These are phyloP conservation scores for Leishmania tarentolae DNA, from an alignment of 208 protist genomes.

Conservation along the genomic window DNA sequence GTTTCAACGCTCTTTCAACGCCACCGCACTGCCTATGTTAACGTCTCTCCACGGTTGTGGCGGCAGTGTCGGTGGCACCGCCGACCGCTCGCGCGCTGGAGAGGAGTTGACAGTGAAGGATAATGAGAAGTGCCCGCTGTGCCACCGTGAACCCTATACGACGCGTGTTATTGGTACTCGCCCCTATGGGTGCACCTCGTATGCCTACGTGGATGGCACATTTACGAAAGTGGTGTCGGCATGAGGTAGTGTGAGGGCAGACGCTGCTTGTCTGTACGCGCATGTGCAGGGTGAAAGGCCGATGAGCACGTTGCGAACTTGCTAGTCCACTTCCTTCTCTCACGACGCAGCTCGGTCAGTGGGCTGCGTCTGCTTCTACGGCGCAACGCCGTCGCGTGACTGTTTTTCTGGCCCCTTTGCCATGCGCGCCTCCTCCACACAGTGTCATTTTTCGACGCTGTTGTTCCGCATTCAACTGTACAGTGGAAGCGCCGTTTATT, in stretches of 20 bases:
- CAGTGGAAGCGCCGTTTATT: not conserved
- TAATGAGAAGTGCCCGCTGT: slow-evolving; percentile 54
- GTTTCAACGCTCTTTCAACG: not conserved
- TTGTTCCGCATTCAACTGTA: not conserved
- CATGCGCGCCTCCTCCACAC: not conserved
- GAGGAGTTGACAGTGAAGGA: slow-evolving; percentile 1
- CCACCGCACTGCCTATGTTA: not conserved
- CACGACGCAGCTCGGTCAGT: not conserved
- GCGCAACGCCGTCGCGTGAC: not conserved
- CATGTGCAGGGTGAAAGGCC: not conserved
- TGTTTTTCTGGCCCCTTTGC: not conserved
- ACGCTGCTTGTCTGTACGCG: not conserved
- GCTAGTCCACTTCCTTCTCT: not conserved
- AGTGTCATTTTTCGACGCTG: not conserved
- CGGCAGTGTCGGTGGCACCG: not conserved
- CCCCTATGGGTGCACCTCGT: slow-evolving; percentile 71
- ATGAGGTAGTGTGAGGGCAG: not conserved
- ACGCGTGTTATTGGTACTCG: slow-evolving; percentile 30
- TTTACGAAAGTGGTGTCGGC: slow-evolving; percentile 28
- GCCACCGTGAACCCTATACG: slow-evolving; percentile 48
- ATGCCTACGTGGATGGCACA: slow-evolving; percentile 52
- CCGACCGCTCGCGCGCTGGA: not conserved
- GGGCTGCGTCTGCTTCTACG: not conserved
- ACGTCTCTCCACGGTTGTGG: not conserved
- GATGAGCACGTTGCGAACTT: not conserved